A percentile compares a stretch with the other conserved stretches of the same genome.
These are phyloP conservation scores for Podospora conica DNA, from an alignment of 495 filamentous ascomycete genomes.

Conservation along the genomic window DNA sequence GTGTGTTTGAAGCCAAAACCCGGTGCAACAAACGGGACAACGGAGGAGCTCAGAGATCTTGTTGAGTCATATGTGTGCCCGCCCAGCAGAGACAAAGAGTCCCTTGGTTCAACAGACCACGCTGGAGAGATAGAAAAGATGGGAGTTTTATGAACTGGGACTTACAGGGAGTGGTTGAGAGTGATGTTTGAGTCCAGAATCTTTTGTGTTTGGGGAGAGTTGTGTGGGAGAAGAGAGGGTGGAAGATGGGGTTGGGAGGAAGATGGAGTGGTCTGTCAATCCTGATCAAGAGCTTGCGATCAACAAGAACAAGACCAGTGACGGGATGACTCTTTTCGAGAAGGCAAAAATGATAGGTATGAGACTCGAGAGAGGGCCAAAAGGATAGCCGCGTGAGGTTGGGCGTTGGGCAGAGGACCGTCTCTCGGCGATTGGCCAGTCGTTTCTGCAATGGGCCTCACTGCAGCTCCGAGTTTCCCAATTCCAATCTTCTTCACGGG, in stretches of 20 bases:
- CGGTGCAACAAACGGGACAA: not conserved
- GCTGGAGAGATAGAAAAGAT: not conserved
- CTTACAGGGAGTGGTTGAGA: not conserved
- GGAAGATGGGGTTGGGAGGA: not conserved
- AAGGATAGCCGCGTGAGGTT: no score
- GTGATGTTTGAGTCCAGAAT: not conserved
- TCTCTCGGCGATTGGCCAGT: not conserved
- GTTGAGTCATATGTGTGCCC: not conserved
- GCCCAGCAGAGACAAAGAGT: not conserved
- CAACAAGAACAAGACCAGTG: no score
- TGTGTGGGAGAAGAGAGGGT: not conserved
- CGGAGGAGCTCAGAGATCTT: not conserved
- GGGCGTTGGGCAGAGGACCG: not conserved
- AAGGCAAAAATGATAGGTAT: no score
- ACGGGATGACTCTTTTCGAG: no score
- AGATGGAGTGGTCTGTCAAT: not conserved
- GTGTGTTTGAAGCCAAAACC: not conserved
- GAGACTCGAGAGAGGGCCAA: no score
- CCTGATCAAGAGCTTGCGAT: no score
- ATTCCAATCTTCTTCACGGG: no score
- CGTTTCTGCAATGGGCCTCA: not conserved
- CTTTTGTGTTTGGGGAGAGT: not conserved
- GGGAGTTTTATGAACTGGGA: not conserved
- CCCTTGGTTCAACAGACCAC: not conserved
- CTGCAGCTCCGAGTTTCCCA: not conserved